These are phyloP conservation scores for Aspergillus sp. DNA, from an alignment of 2,329 filamentous ascomycete species.

Conservation along the genomic window DNA sequence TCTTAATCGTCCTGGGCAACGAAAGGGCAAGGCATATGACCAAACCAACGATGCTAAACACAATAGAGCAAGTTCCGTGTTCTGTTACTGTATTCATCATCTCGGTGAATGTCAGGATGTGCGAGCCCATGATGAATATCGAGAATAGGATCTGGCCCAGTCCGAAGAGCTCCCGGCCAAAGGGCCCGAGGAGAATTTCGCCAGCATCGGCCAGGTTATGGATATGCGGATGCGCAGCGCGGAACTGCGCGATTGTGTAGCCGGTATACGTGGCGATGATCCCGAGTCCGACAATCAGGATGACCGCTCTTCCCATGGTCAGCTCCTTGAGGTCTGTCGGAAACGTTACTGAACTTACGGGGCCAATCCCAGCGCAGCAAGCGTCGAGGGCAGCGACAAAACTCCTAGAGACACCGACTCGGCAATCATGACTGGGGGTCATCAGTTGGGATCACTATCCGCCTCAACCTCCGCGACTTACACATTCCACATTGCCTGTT, in stretches of 20 bases:
- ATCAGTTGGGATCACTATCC: background rate
- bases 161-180: slow-evolving; percentile 55
- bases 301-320: slow-evolving; percentile 40
- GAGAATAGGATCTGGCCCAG: slow-evolving; percentile 54
- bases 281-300: slow-evolving; percentile 47
- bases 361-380: slow-evolving; percentile 43
- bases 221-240: slow-evolving; percentile 48
- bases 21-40: slow-evolving; percentile 50
- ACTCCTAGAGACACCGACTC: slow-evolving; percentile 49
- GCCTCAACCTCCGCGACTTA: slow-evolving; percentile 9
- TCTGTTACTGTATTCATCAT: slow-evolving; percentile 57
- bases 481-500: slow-evolving; percentile 29
- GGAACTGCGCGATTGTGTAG: slow-evolving; percentile 51
- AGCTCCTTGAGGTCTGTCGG: no score
- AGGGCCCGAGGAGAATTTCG: slow-evolving; percentile 49
- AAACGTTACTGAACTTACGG: slow-evolving; percentile 34
- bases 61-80: slow-evolving; percentile 53
- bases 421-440: slow-evolving; percentile 41
- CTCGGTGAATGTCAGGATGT: slow-evolving; percentile 59
- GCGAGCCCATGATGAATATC: slow-evolving; percentile 61
- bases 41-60: slow-evolving; percentile 52
- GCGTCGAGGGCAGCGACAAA: slow-evolving; percentile 44
- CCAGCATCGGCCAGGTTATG: slow-evolving; percentile 60
- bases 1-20: slow-evolving; percentile 53
- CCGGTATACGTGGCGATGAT: slow-evolving; percentile 50